A percentile compares a stretch with the other conserved stretches of the same genome.
Evolutionary conservation across 1,284 basidiomycete genomes (phyloP).

Genomic region (Boletus calvinii): DNA sequence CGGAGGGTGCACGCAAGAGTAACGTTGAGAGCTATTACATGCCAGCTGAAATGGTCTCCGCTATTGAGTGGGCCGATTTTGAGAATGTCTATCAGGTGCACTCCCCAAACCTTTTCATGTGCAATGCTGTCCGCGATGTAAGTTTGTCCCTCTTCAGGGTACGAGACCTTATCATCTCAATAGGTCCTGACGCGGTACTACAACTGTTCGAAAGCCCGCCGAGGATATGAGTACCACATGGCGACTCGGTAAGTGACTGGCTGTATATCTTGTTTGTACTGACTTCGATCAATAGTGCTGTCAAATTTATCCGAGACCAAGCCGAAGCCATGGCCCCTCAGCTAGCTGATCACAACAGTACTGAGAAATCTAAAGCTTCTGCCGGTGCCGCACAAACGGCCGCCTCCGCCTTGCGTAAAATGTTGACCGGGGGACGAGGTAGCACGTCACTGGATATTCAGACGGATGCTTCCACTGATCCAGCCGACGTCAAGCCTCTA

Average conservation of each 20-base stretch:
- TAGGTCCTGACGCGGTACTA: slow-evolving; percentile 90
- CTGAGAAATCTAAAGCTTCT: slow-evolving; percentile 36
- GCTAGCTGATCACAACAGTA: slow-evolving; percentile 34
- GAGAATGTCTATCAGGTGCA: slow-evolving; percentile 92
- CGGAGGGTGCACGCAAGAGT: slow-evolving; percentile 33
- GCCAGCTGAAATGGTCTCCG: slow-evolving; percentile 61
- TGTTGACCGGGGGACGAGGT: slow-evolving; percentile 51
- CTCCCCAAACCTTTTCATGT: slow-evolving; percentile 81
- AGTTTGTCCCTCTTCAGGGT: slow-evolving; percentile 23
- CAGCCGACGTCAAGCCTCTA: slow-evolving; percentile 53
- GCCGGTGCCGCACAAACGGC: slow-evolving; percentile 56
- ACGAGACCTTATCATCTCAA: slow-evolving; percentile 3
- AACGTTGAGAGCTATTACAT: slow-evolving; percentile 54
- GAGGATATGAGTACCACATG: slow-evolving; percentile 86
- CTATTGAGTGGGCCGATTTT: slow-evolving; percentile 80
- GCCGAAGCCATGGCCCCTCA: slow-evolving; percentile 48
- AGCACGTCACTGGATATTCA: slow-evolving; percentile 47
- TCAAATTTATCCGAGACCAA: slow-evolving; percentile 84
- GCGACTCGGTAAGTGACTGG: slow-evolving; percentile 67
- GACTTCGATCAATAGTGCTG: slow-evolving; percentile 50
- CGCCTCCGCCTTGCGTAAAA: slow-evolving; percentile 59
- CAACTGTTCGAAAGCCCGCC: slow-evolving; percentile 73
- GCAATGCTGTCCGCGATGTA: slow-evolving; percentile 77
- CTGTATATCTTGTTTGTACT: slow-evolving; percentile 1
- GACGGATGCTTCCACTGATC: slow-evolving; percentile 28